A percentile compares a stretch with the other conserved stretches of the same genome.
phyloP scores from a whole-genome alignment of 2,329 filamentous ascomycete genomes.

The Fusarium sp. region DNA sequence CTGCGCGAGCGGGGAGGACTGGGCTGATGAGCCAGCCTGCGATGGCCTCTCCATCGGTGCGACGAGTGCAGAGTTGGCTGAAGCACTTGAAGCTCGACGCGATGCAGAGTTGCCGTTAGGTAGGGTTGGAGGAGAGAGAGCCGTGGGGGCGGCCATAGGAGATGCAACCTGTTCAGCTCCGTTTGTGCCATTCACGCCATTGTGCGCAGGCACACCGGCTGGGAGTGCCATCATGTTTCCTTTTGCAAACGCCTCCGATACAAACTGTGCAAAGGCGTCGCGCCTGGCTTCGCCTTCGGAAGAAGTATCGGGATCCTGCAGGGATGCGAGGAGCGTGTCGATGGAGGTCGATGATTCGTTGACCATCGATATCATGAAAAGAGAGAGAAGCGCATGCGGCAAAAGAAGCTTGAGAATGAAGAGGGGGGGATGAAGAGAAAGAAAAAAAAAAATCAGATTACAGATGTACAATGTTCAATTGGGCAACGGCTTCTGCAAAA shows the following conservation, averaged over 20 bases:
- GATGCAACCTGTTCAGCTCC: neutral
- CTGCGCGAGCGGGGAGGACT: conserved; percentile 7
- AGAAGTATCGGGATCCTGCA: neutral
- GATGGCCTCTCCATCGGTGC: neutral
- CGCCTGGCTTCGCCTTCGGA: conserved; percentile 4
- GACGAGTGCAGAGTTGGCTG: conserved; percentile 6
- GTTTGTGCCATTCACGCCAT: conserved; percentile 20
- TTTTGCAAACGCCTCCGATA: conserved; percentile 3
- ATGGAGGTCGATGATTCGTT: neutral
- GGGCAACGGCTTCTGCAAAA: neutral
- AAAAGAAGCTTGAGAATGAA: neutral
- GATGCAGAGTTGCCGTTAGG: conserved; percentile 20
- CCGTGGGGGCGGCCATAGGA: conserved; percentile 9
- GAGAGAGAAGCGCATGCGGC: neutral
- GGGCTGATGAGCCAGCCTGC: neutral
- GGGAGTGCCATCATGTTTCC: conserved; percentile 19
- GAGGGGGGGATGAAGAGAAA: neutral
- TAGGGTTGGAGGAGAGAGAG: conserved; percentile 6
- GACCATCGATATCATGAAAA: conserved; percentile 4
- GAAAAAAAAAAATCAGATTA: neutral
- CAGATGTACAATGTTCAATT: neutral
- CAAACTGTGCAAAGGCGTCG: conserved; percentile 5
- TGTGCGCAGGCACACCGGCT: conserved; percentile 3
- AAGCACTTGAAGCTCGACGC: conserved; percentile 17
- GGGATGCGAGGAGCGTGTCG: conserved; percentile 17